phyloP scores from a whole-genome alignment of 2,329 filamentous ascomycete genomes.

The Diaporthe sp. region DNA sequence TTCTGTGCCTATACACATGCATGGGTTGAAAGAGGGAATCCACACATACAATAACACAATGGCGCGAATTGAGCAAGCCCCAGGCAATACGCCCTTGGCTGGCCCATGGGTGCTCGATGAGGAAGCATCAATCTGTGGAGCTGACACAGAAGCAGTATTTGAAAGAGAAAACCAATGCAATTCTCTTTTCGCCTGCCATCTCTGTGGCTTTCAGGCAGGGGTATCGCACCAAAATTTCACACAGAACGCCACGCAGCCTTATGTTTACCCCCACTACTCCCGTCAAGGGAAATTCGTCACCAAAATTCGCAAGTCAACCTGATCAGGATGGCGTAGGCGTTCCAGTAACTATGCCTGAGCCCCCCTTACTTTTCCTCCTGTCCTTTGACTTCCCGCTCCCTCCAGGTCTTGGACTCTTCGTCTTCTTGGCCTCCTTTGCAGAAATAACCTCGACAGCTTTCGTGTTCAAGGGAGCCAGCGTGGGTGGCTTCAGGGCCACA shows the following conservation, averaged over 20 bases:
- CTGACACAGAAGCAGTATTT: background rate
- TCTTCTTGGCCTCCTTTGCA: slow-evolving; percentile 55
- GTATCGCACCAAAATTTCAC: slow-evolving; percentile 19
- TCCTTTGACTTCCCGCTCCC: slow-evolving; percentile 52
- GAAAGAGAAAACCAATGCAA: background rate
- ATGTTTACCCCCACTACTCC: background rate
- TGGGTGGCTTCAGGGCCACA: slow-evolving; percentile 38
- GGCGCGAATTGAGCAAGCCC: background rate
- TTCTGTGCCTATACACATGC: background rate
- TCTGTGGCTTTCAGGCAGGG: background rate
- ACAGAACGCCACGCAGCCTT: slow-evolving; percentile 14
- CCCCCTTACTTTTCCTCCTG: slow-evolving; percentile 59
- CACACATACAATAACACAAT: background rate
- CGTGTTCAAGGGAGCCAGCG: slow-evolving; percentile 50
- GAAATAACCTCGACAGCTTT: slow-evolving; percentile 54
- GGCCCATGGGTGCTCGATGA: background rate
- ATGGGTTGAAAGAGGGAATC: background rate
- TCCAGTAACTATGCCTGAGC: slow-evolving; percentile 24
- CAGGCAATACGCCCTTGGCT: background rate
- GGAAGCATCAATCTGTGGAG: background rate
- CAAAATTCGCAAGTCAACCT: background rate
- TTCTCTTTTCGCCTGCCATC: slow-evolving; percentile 3
- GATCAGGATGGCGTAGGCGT: slow-evolving; percentile 42
- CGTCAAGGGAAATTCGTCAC: background rate
- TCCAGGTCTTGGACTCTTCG: slow-evolving; percentile 54